Evolutionary conservation across 257 asterid genomes (phyloP).

Genomic region (Nicotiana benthamiana): DNA sequence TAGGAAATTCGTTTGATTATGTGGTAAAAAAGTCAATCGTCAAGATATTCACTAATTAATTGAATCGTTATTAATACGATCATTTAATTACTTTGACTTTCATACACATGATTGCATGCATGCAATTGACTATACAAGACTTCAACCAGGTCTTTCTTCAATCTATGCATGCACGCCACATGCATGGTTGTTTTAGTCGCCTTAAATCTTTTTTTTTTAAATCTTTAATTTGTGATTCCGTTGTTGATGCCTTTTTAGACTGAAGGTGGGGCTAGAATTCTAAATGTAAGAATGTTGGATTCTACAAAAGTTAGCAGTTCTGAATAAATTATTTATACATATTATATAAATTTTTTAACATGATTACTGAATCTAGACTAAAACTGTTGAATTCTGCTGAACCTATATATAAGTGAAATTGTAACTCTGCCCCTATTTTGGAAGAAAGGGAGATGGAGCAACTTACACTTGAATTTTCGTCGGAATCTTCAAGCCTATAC

Average conservation of each 20-base stretch:
- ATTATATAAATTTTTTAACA: too few relatives aligned
- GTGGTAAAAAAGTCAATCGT: not conserved
- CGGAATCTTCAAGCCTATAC: constrained; percentile 59
- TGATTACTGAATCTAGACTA: too few relatives aligned
- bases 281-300: too few relatives aligned
- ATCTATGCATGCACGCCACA: not conserved
- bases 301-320: too few relatives aligned
- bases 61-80: not conserved
- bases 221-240: not conserved
- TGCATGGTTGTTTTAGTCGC: not conserved
- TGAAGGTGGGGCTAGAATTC: too few relatives aligned
- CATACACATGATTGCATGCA: not conserved
- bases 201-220: not conserved
- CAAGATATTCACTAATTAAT: not conserved
- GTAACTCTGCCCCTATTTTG: too few relatives aligned
- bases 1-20: not conserved
- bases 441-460: not conserved
- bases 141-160: not conserved
- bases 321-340: too few relatives aligned
- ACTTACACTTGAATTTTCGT: constrained; percentile 33
- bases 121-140: not conserved
- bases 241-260: not conserved
- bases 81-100: not conserved
- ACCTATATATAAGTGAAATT: too few relatives aligned
- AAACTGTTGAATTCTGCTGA: too few relatives aligned